Evolutionary conservation across 2,329 filamentous ascomycete species (phyloP), one percentile per base, ranked within the genome.

Genomic region (Trichoderma polysporum): DNA sequence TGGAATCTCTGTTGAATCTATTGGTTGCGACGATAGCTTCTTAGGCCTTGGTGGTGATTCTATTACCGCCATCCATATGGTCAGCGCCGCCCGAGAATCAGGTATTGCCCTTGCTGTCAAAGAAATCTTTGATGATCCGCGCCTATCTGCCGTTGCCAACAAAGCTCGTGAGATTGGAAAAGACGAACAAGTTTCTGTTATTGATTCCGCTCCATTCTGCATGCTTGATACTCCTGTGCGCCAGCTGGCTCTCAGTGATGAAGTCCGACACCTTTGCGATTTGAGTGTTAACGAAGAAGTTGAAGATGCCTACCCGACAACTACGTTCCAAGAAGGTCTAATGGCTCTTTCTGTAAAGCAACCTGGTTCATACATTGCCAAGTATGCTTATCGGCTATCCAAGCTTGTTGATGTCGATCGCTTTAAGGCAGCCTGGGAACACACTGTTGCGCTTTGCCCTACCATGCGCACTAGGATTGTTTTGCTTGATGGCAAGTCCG

Each of bases 21-120:
- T 72, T 49, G 66, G 70, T 53, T 37, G 64, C 7, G 67, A 70
- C 12, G 70, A 72, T 52, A 72, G 69, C 54, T 72, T 72, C 50
- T 67, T 69, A n/a, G 37, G 56, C 1, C 58, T 72, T 1, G 71
- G 71, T 4, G 71, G 71, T 9, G 70, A 72, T n/a, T 72, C 71
- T 0, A 71, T 72, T 58, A 67, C 58, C 2, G 65, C 65, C 2
- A 67, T 67, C 6, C 39, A 64, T 13, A 59, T 67, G 58, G 65
- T 67, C 2, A 64, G 41, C 9, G 37, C 65, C 1, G 58, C 65
- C 12, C 50, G 33, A n/a, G 50, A 57, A 25, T 49, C 25, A 0
- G 59, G 59, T 12, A 10, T 69, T 7, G 12, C 25, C 2, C 53
- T 72, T n/a, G 66, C 68, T 15, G 69, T 69, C 2, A 66, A 45